Conservation (phyloP, 352 stramenopile genomes). For the Phytophthora pluvialis region DNA sequence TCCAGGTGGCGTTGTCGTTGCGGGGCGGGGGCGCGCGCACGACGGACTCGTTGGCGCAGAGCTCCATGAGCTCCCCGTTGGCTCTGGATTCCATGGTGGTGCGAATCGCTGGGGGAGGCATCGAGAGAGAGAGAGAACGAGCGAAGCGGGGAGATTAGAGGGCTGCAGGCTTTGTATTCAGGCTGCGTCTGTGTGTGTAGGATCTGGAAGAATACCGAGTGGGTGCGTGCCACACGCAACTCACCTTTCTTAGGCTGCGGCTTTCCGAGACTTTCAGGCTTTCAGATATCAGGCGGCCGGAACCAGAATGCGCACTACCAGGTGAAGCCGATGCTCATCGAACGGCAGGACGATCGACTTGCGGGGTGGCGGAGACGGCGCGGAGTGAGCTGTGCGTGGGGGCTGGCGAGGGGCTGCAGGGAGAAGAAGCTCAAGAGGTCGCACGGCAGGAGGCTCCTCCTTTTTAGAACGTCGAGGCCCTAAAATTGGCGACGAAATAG, state of each 20-base stretch:
- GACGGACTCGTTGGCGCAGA: slow-evolving; percentile 23
- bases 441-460: slow-evolving; percentile 3
- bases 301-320: slow-evolving; percentile 9
- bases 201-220: slow-evolving; percentile 29
- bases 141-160: neutral
- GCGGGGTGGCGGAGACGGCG: slow-evolving; percentile 1
- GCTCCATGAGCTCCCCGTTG: slow-evolving; percentile 27
- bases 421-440: slow-evolving; percentile 26
- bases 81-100: slow-evolving; percentile 20
- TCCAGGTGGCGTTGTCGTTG: slow-evolving; percentile 57
- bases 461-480: slow-evolving; percentile 29
- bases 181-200: neutral
- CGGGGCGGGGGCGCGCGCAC: slow-evolving; percentile 6
- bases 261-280: slow-evolving; percentile 23
- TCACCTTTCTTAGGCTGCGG: slow-evolving; percentile 23
- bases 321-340: slow-evolving; percentile 9
- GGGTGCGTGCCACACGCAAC: slow-evolving; percentile 21
- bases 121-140: neutral
- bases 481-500: slow-evolving; percentile 33
- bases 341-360: slow-evolving; percentile 10
- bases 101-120: slow-evolving; percentile 12
- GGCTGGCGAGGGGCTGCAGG: slow-evolving; percentile 4
- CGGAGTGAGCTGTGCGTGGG: slow-evolving; percentile 6
- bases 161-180: neutral
- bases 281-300: slow-evolving; percentile 34